Conservation (phyloP, 495 filamentous ascomycete genomes). For the Talaromyces stipitatus region DNA sequence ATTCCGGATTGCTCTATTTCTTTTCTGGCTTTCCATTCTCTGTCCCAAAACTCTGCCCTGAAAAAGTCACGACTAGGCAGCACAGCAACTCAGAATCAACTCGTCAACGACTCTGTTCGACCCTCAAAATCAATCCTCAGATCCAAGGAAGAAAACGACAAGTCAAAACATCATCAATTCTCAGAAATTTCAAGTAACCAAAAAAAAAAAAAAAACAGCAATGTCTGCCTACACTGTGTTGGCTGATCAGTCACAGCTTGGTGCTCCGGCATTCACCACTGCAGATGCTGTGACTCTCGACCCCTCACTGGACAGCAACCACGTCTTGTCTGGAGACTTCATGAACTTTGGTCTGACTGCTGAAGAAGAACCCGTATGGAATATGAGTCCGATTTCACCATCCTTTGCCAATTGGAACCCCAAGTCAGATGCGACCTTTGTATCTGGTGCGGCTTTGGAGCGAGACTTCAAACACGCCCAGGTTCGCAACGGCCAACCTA, state of each 20-base stretch:
- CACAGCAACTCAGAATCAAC: background rate
- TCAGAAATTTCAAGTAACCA: background rate
- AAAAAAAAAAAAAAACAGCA: slow-evolving; percentile 9
- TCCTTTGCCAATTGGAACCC: slow-evolving; percentile 16
- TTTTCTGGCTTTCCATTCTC: background rate
- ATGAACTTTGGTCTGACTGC: slow-evolving; percentile 17
- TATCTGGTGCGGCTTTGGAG: slow-evolving; percentile 16
- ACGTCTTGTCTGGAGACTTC: slow-evolving; percentile 20
- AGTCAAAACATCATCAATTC: background rate
- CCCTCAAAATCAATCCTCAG: background rate
- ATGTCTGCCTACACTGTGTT: slow-evolving; percentile 14
- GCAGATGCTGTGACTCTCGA: slow-evolving; percentile 7
- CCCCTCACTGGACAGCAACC: slow-evolving; percentile 2
- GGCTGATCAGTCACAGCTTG: slow-evolving; percentile 9
- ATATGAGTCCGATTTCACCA: slow-evolving; percentile 22
- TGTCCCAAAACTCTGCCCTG: background rate
- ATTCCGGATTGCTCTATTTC: background rate
- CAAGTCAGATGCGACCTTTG: slow-evolving; percentile 18
- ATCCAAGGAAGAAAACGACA: background rate
- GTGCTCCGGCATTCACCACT: slow-evolving; percentile 13
- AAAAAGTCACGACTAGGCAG: background rate
- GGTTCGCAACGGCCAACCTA: slow-evolving; percentile 36
- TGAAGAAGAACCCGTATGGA: slow-evolving; percentile 30
- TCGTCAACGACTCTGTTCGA: slow-evolving; percentile 1
- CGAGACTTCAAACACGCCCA: slow-evolving; percentile 29